Conservation (phyloP, 1,284 basidiomycete genomes). For the Cryptococcus amylolentus region DNA sequence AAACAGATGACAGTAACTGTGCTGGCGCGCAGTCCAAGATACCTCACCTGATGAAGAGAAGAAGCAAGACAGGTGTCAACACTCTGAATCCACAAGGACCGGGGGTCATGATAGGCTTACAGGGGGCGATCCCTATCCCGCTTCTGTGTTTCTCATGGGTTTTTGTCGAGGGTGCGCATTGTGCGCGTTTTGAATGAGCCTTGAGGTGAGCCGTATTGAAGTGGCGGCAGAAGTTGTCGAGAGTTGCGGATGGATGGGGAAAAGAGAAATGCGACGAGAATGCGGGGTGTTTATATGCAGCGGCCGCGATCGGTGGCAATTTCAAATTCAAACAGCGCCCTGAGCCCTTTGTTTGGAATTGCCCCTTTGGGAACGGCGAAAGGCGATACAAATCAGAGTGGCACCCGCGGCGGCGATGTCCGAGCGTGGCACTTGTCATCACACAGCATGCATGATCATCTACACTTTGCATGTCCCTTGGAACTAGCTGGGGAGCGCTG, state of each 20-base stretch:
- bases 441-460: too few relatives aligned
- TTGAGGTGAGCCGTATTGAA: not conserved
- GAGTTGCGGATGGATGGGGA: slow-evolving; percentile 3
- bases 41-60: slow-evolving; percentile 19
- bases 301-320: not conserved
- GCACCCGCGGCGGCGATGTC: too few relatives aligned
- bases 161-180: not conserved
- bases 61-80: slow-evolving; percentile 20
- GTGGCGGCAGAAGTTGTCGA: not conserved
- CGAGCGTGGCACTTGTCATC: too few relatives aligned
- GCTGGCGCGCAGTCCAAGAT: not conserved
- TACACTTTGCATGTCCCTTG: too few relatives aligned
- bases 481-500: too few relatives aligned
- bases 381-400: too few relatives aligned
- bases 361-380: not conserved
- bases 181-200: not conserved
- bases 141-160: slow-evolving; percentile 2
- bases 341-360: not conserved
- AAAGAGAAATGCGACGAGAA: slow-evolving; percentile 1
- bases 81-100: slow-evolving; percentile 20
- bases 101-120: slow-evolving; percentile 21
- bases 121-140: slow-evolving; percentile 10
- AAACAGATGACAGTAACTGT: not conserved
- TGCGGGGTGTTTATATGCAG: slow-evolving; percentile 1
- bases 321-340: not conserved